Percentiles rank a stretch among this genome's conserved stretches.
Evolutionary conservation across 2,329 filamentous ascomycete species (phyloP).

Genomic region (Sporothrix protearum): DNA sequence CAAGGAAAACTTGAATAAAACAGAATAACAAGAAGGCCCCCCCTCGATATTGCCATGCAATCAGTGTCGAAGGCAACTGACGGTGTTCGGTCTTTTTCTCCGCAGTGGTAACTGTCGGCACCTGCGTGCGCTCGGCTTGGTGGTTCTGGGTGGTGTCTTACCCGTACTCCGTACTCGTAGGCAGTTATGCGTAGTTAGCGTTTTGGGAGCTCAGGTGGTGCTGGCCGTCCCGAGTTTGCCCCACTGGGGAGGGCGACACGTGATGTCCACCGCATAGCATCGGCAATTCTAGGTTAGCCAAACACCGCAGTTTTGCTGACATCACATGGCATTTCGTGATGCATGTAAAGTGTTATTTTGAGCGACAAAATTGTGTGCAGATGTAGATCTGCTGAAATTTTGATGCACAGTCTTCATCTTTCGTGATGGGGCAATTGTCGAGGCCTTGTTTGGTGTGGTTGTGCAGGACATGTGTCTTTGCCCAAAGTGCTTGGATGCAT

Average conservation of each 20-base stretch:
- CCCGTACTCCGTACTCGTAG: no score
- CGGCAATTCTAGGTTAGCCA: constrained; percentile 11
- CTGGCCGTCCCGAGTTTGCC: constrained; percentile 4
- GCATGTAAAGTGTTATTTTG: neutral
- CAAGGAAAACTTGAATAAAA: neutral
- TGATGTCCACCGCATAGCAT: constrained; percentile 20
- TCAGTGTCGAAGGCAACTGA: neutral
- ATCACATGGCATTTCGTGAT: neutral
- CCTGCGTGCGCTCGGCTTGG: neutral
- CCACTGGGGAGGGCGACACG: constrained; percentile 18
- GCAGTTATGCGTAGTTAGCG: no score
- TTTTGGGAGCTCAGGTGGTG: neutral
- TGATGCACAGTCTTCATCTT: neutral
- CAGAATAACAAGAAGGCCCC: neutral
- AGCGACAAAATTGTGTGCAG: neutral
- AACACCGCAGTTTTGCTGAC: neutral
- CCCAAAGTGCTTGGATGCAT: neutral
- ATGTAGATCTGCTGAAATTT: neutral
- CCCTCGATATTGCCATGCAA: constrained; percentile 2
- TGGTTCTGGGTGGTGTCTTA: neutral
- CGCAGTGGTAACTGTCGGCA: constrained; percentile 5
- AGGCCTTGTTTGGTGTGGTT: neutral
- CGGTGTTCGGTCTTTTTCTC: neutral
- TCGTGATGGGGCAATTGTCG: neutral
- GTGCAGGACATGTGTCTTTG: neutral